Conservation (phyloP, 495 filamentous ascomycete species). For the Aspergillus sclerotioniger region DNA sequence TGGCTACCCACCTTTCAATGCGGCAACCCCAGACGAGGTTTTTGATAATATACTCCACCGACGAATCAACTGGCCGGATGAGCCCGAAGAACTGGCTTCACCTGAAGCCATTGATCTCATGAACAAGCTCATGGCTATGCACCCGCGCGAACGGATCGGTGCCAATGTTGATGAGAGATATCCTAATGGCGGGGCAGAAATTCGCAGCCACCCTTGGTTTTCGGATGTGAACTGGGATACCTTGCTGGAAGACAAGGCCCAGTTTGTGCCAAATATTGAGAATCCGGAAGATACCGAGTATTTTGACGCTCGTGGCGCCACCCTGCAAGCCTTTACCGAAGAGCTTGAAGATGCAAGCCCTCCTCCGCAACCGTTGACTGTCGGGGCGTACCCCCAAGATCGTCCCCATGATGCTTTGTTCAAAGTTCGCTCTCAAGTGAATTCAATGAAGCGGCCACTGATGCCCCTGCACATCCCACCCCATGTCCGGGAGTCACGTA, state of each 20-base stretch:
- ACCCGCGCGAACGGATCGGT: constrained; percentile 78
- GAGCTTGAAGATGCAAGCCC: constrained; percentile 89
- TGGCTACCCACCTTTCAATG: constrained; percentile 91
- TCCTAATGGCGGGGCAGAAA: constrained; percentile 81
- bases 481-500: constrained; percentile 81
- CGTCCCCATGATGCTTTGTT: constrained; percentile 93
- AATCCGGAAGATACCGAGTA: constrained; percentile 98
- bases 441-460: constrained; percentile 76
- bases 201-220: constrained; percentile 88
- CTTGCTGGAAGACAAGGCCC: constrained; percentile 84
- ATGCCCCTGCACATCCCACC: constrained; percentile 96
- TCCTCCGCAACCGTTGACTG: constrained; percentile 53
- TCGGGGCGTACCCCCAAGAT: constrained; percentile 58
- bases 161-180: constrained; percentile 78
- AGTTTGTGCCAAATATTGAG: constrained; percentile 89
- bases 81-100: constrained; percentile 69
- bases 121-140: constrained; percentile 79
- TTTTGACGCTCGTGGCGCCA: constrained; percentile 90
- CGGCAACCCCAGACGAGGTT: constrained; percentile 83
- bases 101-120: constrained; percentile 89
- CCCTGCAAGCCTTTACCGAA: constrained; percentile 81
- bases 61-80: constrained; percentile 82
- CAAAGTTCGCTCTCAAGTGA: constrained; percentile 82
- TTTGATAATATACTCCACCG: constrained; percentile 94
- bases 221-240: constrained; percentile 83